These are phyloP conservation scores for Penicillium rolfsii DNA, from an alignment of 2,329 filamentous ascomycete genomes.

Conservation along the genomic window DNA sequence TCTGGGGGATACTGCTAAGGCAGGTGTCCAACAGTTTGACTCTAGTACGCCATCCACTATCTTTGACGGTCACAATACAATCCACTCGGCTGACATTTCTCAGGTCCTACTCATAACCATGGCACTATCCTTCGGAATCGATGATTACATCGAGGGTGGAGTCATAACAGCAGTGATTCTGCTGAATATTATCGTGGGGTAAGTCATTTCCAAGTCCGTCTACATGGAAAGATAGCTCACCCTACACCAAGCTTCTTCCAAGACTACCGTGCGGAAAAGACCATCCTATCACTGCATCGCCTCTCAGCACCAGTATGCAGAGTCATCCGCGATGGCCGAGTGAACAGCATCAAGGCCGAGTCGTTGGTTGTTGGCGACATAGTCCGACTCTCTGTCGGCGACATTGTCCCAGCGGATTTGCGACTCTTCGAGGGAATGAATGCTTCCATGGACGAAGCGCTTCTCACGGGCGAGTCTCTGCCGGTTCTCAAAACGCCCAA, in stretches of 20 bases:
- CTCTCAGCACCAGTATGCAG: constrained; percentile 60
- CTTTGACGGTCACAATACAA: not conserved
- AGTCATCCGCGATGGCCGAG: constrained; percentile 60
- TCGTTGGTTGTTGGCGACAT: constrained; percentile 65
- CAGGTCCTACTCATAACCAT: constrained; percentile 77
- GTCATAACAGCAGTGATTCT: constrained; percentile 63
- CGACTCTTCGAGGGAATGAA: constrained; percentile 65
- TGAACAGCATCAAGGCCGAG: constrained; percentile 56
- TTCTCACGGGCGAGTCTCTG: constrained; percentile 64
- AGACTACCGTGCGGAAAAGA: constrained; percentile 63
- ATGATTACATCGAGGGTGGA: constrained; percentile 61
- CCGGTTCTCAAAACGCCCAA: constrained; percentile 59
- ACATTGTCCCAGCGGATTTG: constrained; percentile 63
- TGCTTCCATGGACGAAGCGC: constrained; percentile 70
- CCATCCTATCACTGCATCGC: constrained; percentile 59
- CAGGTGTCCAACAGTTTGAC: constrained; percentile 79
- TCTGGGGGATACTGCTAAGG: constrained; percentile 75
- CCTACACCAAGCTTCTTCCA: constrained; percentile 53
- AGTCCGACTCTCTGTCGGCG: constrained; percentile 56
- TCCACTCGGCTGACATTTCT: not conserved
- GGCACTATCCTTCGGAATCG: constrained; percentile 61
- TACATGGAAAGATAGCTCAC: not conserved
- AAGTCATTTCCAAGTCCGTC: constrained; percentile 1
- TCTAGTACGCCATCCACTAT: constrained; percentile 51
- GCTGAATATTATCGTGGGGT: constrained; percentile 60